Evolutionary conservation across 441 rosid species (phyloP), one percentile per base, ranked within the genome.

Genomic region (Croton setiger): DNA sequence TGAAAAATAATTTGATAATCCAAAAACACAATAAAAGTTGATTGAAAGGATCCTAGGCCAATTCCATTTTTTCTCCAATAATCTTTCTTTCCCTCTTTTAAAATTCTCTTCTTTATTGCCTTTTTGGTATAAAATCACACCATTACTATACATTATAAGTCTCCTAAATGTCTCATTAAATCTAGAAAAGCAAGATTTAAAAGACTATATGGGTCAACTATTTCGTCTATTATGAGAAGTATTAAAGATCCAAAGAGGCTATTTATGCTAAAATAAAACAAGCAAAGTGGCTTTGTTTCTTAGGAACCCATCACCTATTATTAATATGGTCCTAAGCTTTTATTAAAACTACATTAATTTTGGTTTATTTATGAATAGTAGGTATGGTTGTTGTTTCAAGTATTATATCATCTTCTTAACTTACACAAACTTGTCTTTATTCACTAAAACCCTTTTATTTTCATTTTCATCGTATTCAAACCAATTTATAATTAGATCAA

Each of bases 31-130:
- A 15, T 15, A 7, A 31, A 56, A 17, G 41, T 62, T 57, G 63
- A 58, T 17, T 17, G 53, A 67, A 33, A 67, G 60, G 63, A 67
- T 58, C 71, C 71, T 11, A 58, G 13, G 64, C 71, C 31, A 47
- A 18, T 45, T 33, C 61, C 47, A 45, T 47, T 9, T 45, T 57
- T 58, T 5, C 35, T 13, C 11, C 47, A 11, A 10, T 63, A 31
- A 13, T 47, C 23, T 48, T 18, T 31, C 9, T 51, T 37, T 53
- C 18, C 31, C 13, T 15, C 57, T 54, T 49, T 63, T 39, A 18
- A 23, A 21, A n/a, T 14, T 23, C 18, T 52, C 48, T 27, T 54
- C 15, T 14, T 52, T 53, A 10, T 0, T 45, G 33, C n/a, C 33
- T 39, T 48, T 10, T 39, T 37, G 4, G 14, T 23, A 4, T 51